Evolutionary conservation across 2,329 filamentous ascomycete genomes (phyloP), one percentile per base, ranked within the genome.

Genomic region (Metarhizium brunneum): DNA sequence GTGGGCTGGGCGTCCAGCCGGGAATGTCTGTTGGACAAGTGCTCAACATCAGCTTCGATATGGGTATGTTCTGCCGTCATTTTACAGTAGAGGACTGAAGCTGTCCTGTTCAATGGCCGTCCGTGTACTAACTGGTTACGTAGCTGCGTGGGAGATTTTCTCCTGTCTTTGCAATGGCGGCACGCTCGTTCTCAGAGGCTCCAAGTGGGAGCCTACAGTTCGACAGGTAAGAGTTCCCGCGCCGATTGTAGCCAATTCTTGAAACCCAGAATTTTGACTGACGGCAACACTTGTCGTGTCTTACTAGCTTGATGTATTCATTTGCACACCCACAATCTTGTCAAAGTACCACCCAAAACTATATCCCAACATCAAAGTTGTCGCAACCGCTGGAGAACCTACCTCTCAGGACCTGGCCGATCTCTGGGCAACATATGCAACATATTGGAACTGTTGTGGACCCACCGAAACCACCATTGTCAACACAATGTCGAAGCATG

Each of bases 141-240:
- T 55, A 82, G 81, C 78, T 25, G 80, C 80, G 13, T 84, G 81
- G 81, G 81, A 84, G 59, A 78, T 83, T n/a, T 72, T 84, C 8
- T 75, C 73, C 1, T 77, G 75, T 53, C 66, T 83, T 29, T 79
- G 79, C 67, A 83, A 83, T 50, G 80, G 80, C 20, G 80, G 80
- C 5, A 82, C 79, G 3, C 67, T 83, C 48, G 69, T 80, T 49
- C 69, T 82, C 47, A 71, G 81, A 48, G 78, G 76, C 2, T 73
- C 76, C 2, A 65, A 72, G 49, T 82, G 79, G 80, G 65, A 72
- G 43, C 65, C 70, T 4, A 73, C 75, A 7, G 66, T 83, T 4
- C 61, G 64, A 47, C 68, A 78, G 62, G 76, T 81, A 54, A 57
- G 65, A 59, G 47, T 40, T 11, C 14, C 38, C 38, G 8, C 11